Evolutionary conservation across 192 early-diverging fungal species (phyloP), one percentile per base, ranked within the genome.

Genomic region (Rhizoclosmatium globosum): DNA sequence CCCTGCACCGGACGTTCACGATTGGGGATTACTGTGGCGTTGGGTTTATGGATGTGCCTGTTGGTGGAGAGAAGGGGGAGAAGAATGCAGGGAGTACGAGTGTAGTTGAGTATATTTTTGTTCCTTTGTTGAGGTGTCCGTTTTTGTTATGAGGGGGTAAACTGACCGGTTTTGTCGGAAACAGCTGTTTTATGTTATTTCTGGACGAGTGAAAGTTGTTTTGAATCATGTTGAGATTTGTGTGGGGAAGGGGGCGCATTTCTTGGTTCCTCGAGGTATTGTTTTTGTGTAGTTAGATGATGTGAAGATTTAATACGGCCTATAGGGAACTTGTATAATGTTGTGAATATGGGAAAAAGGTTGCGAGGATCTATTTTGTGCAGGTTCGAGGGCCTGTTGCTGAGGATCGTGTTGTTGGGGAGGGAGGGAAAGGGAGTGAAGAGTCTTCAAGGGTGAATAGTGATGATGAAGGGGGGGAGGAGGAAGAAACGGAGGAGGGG

Each of bases 41-140:
- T 68, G 67, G 67, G 43, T 68, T 68, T 41, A 68, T 68, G 67
- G 67, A 68, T 46, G 11, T 68, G 15, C 67, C 67, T 9, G 45
- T 47, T 7, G 47, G 47, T 17, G 41, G 43, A 46, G 67, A 68
- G 23, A 68, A 68, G 47, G 7, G 11, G 17, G 67, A 43, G 43
- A 68, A 68, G 47, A 45, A 45, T 46, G 15, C 67, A 11, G 67
- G 67, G 0, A 42, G 23, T 4, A 68, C 67, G 23, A 17, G 11
- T 17, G 67, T 68, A 11, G 45, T 68, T 21, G 17, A 11, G 17
- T 41, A 65, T 39, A 17, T 53, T 53, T 53, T 53, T 53, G 50
- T 53, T 53, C 17, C 17, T 17, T 53, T 17, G 6, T 17, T 7
- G 6, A 53, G 50, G 50, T 53, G 6, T 53, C 50, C 9, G 9